Evolutionary conservation across 2,329 filamentous ascomycete genomes (phyloP).

Genomic region (Colletotrichum spinosum): DNA sequence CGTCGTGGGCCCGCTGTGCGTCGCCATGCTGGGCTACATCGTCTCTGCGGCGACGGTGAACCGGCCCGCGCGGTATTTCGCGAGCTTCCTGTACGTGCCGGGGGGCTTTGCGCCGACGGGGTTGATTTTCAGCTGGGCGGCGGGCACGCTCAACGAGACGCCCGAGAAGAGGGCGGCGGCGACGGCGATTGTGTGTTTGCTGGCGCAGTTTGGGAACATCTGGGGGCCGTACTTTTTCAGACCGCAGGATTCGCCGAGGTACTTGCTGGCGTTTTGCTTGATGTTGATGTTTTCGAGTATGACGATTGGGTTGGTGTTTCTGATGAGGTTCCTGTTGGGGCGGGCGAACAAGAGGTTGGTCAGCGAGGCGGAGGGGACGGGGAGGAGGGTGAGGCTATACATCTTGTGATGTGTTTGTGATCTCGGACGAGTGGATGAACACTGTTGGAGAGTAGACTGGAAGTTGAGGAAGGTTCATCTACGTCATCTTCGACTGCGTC

Average conservation of each 20-base stretch:
- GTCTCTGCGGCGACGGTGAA: constrained; percentile 67
- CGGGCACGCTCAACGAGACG: constrained; percentile 47
- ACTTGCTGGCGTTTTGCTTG: constrained; percentile 44
- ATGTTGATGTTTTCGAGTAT: constrained; percentile 31
- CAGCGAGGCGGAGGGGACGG: constrained; percentile 12
- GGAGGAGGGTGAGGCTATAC: constrained; percentile 27
- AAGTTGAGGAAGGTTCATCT: not conserved
- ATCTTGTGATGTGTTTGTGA: constrained; percentile 1
- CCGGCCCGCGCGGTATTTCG: constrained; percentile 62
- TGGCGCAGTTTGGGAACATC: constrained; percentile 52
- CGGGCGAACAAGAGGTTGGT: constrained; percentile 28
- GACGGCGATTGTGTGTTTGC: constrained; percentile 50
- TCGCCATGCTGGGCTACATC: constrained; percentile 68
- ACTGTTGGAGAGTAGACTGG: not conserved
- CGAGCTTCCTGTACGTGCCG: constrained; percentile 46
- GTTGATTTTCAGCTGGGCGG: constrained; percentile 50
- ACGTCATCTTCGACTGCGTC: no score
- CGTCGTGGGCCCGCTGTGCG: constrained; percentile 38
- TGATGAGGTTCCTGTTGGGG: constrained; percentile 28
- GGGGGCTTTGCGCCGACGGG: constrained; percentile 44
- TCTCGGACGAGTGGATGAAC: not conserved
- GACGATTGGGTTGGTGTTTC: constrained; percentile 20
- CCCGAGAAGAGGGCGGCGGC: constrained; percentile 52
- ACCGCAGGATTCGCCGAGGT: constrained; percentile 43
- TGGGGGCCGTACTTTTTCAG: constrained; percentile 54